Evolutionary conservation across 768 basidiomycete species (phyloP), one percentile per base, ranked within the genome.

Genomic region (Sistotremastrum niveocremeum): DNA sequence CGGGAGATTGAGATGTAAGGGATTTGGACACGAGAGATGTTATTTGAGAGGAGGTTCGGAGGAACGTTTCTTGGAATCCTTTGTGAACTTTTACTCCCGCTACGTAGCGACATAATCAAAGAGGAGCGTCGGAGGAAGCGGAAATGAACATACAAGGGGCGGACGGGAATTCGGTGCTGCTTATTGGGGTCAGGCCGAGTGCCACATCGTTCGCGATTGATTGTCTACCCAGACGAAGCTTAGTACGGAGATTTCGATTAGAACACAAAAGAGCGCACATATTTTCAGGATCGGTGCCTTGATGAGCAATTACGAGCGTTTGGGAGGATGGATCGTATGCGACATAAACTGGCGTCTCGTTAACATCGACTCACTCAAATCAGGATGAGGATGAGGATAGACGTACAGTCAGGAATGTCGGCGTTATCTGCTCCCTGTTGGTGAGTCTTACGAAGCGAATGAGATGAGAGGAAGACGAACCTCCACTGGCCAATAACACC

Each of bases 61-160:
- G 58, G 36, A 68, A 67, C 3, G 69, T 60, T 36, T 63, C 34
- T 38, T 63, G 60, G 60, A 70, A 71, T 1, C 68, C 69, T 9
- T 60, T 52, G 49, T 69, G 67, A 6, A 66, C 65, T 46, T 62
- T 40, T 34, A 68, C 57, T 32, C 46, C 52, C 12, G 49, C 65
- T 67, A 1, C 20, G 20, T 20, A 2, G 2, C 20, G 20, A 1
- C 20, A 20, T 20, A 20, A 20, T 1, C 20, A 20, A 20, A 2
- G 20, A 20, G 2, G 2, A 1, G 1, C 20, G 20, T 20, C 20
- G 20, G 2, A 20, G 20, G 20, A 45, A 35, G 1, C 2, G 12
- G 6, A 11, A 46, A 48, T 30, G 37, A 28, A 28, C 47, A 33
- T 45, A 42, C 39, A 35, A 30, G n/a, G 8, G 7, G 38, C 41